Conservation (phyloP, 768 basidiomycete species). For the Russula brevipes region DNA sequence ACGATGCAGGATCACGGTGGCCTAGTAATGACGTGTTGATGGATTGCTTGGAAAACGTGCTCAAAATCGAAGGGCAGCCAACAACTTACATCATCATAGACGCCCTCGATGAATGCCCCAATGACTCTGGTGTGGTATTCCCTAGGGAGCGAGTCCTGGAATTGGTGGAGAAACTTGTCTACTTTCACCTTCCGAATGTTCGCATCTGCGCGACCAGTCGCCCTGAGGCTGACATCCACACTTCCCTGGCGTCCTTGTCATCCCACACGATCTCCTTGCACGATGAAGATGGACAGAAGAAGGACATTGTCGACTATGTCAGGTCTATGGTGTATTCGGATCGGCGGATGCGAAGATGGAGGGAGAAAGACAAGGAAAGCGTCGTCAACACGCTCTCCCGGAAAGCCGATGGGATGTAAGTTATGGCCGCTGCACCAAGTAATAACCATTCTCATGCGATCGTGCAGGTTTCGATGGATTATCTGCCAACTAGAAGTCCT, state of each 20-base stretch:
- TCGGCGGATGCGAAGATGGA: neutral
- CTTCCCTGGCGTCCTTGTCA: neutral
- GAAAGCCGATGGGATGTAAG: neutral
- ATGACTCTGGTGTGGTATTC: neutral
- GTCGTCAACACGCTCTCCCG: neutral
- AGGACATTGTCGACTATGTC: neutral
- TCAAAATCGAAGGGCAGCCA: neutral
- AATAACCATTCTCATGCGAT: neutral
- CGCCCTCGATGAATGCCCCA: neutral
- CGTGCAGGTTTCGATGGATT: neutral
- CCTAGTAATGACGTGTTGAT: no score
- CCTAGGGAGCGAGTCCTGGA: neutral
- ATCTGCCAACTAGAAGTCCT: neutral
- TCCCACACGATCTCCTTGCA: neutral
- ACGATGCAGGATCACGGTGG: no score
- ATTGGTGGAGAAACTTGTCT: neutral
- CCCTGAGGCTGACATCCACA: neutral
- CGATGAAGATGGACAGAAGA: neutral
- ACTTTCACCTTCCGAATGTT: neutral
- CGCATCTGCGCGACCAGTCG: neutral
- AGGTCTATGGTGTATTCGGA: neutral
- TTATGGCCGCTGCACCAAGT: neutral
- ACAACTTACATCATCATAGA: neutral
- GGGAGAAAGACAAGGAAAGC: neutral
- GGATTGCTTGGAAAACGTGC: neutral